Evolutionary conservation across 768 basidiomycete species (phyloP).

Genomic region (Psilocybe cyanescens): DNA sequence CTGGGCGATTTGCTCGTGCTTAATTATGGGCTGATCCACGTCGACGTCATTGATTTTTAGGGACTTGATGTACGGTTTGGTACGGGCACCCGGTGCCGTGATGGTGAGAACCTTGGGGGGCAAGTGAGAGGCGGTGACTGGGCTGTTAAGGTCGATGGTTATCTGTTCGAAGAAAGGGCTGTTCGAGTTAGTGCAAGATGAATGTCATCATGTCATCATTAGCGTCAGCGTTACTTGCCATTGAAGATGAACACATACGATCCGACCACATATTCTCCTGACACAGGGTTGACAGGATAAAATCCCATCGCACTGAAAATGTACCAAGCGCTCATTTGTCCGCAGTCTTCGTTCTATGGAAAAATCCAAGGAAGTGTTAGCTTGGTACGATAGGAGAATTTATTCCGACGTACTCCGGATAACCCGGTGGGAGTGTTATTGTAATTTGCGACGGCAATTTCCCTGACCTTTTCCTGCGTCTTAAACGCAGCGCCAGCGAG

Average conservation of each 20-base stretch:
- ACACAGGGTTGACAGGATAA: conserved; percentile 84
- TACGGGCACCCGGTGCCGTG: conserved; percentile 56
- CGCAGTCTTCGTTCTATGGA: conserved; percentile 82
- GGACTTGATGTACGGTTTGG: conserved; percentile 62
- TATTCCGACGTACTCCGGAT: conserved; percentile 58
- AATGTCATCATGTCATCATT: not conserved
- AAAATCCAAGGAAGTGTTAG: no score
- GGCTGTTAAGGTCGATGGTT: conserved; percentile 46
- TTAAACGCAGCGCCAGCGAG: conserved; percentile 73
- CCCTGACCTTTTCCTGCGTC: conserved; percentile 70
- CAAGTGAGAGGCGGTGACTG: conserved; percentile 7
- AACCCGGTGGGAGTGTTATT: conserved; percentile 71
- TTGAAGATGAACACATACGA: conserved; percentile 45
- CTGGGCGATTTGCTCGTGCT: conserved; percentile 59
- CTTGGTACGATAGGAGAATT: not conserved
- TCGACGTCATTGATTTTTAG: conserved; percentile 57
- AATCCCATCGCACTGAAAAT: conserved; percentile 83
- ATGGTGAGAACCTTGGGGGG: conserved; percentile 48
- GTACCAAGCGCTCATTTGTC: conserved; percentile 92
- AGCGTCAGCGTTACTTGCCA: not conserved
- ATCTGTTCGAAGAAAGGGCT: conserved; percentile 58
- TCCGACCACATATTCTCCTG: conserved; percentile 76
- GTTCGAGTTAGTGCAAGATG: not conserved
- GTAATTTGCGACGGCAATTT: conserved; percentile 68
- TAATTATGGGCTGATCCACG: conserved; percentile 51